A percentile compares a stretch with the other conserved stretches of the same genome.
These are phyloP conservation scores for Boletus semigastroideus DNA, from an alignment of 1,284 basidiomycete species.

Conservation along the genomic window DNA sequence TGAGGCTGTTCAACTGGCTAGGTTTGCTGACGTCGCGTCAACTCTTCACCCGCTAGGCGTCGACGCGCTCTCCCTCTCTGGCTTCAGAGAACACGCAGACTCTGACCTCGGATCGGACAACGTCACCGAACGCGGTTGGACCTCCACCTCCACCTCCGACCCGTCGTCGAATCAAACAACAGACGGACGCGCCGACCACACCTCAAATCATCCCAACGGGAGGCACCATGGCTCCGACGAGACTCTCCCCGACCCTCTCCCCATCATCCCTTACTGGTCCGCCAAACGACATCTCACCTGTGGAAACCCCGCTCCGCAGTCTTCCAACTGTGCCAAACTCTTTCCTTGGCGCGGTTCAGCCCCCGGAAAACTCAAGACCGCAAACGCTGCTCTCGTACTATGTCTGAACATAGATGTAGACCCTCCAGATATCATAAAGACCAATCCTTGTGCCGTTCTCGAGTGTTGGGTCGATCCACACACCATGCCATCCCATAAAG, in stretches of 20 bases:
- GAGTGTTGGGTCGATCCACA: constrained; percentile 99
- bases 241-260: constrained; percentile 51
- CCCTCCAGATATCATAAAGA: constrained; percentile 97
- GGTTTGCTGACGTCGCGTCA: constrained; percentile 1
- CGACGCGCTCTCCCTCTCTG: constrained; percentile 17
- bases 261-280: constrained; percentile 75
- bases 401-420: constrained; percentile 98
- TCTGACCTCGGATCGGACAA: constrained; percentile 44
- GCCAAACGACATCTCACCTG: constrained; percentile 86
- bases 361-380: constrained; percentile 85
- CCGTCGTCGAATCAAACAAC: constrained; percentile 41
- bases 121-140: constrained; percentile 44
- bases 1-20: constrained; percentile 10
- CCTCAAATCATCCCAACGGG: constrained; percentile 24
- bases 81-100: constrained; percentile 29
- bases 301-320: constrained; percentile 76
- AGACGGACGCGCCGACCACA: constrained; percentile 25
- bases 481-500: constrained; percentile 84
- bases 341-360: constrained; percentile 78
- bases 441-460: constrained; percentile 91
- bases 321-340: constrained; percentile 61
- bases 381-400: constrained; percentile 90
- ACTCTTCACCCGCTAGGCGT: constrained; percentile 17
- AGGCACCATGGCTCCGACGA: constrained; percentile 39
- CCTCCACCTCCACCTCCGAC: constrained; percentile 43